A percentile compares a stretch with the other conserved stretches of the same genome.
These are phyloP conservation scores for Pythium biforme DNA, from an alignment of 352 stramenopile genomes.

Conservation along the genomic window DNA sequence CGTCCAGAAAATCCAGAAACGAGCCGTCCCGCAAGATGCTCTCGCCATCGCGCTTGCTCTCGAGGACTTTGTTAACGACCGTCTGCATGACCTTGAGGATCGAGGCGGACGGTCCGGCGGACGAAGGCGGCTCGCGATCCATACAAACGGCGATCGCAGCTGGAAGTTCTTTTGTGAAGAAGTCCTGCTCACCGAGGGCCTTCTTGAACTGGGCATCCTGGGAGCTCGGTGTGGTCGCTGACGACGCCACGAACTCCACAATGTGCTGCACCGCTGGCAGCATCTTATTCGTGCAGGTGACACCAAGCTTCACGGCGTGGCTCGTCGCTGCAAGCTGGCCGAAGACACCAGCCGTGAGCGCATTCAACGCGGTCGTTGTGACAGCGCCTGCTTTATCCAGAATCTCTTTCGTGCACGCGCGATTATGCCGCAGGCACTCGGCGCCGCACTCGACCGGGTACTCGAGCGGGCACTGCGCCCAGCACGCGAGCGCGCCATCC, in stretches of 20 bases:
- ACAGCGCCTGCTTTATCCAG: slow-evolving; percentile 43
- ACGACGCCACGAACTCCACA: slow-evolving; percentile 32
- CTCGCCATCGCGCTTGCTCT: slow-evolving; percentile 8
- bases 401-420: slow-evolving; percentile 49
- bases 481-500: slow-evolving; percentile 49
- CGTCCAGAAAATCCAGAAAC: slow-evolving; percentile 5
- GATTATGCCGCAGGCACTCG: slow-evolving; percentile 58
- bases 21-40: background rate
- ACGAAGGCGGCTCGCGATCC: slow-evolving; percentile 30
- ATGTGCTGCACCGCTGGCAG: slow-evolving; percentile 37
- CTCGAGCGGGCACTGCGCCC: slow-evolving; percentile 54
- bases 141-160: slow-evolving; percentile 38
- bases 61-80: slow-evolving; percentile 24
- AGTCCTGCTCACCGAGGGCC: slow-evolving; percentile 42
- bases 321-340: slow-evolving; percentile 26
- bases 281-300: slow-evolving; percentile 42
- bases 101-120: slow-evolving; percentile 14
- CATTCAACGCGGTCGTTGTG: slow-evolving; percentile 36
- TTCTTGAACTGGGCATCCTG: slow-evolving; percentile 30
- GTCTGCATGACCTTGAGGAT: slow-evolving; percentile 32
- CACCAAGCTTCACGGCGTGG: slow-evolving; percentile 18
- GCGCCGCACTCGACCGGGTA: slow-evolving; percentile 54
- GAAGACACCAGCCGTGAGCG: slow-evolving; percentile 39
- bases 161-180: slow-evolving; percentile 43
- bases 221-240: slow-evolving; percentile 24